Evolutionary conservation across 2,329 filamentous ascomycete species (phyloP).

Genomic region (Lizonia empirigonia): DNA sequence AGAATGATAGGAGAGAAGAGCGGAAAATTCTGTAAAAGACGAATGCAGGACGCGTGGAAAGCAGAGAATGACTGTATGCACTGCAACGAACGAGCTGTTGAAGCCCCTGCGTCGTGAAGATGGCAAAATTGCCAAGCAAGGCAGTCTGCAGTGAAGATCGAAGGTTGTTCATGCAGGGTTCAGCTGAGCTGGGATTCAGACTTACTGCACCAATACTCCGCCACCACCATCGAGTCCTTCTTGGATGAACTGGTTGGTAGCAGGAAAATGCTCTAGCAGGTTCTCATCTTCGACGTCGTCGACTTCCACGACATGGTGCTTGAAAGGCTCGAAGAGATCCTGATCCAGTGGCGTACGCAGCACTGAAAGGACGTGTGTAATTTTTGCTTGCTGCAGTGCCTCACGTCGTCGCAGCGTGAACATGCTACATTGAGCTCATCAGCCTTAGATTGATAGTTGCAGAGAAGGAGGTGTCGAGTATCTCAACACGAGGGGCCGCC

Average conservation of each 20-base stretch:
- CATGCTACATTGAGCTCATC: constrained; percentile 61
- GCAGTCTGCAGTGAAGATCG: constrained; percentile 34
- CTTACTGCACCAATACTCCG: constrained; percentile 74
- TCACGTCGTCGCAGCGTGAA: constrained; percentile 77
- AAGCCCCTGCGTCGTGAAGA: constrained; percentile 32
- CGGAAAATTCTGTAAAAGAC: constrained; percentile 16
- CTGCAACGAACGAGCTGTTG: constrained; percentile 7
- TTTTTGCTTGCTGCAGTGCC: constrained; percentile 71
- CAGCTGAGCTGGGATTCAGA: constrained; percentile 52
- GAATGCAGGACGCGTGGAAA: constrained; percentile 33
- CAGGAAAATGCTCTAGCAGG: constrained; percentile 78
- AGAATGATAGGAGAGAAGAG: constrained; percentile 20
- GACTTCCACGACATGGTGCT: constrained; percentile 80
- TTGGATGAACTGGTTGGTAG: constrained; percentile 82
- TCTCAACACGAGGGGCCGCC: constrained; percentile 22
- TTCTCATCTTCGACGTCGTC: constrained; percentile 93
- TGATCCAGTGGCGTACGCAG: constrained; percentile 65
- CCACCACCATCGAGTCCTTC: constrained; percentile 68
- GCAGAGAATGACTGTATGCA: constrained; percentile 15
- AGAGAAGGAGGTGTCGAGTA: constrained; percentile 19
- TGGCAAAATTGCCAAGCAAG: constrained; percentile 43
- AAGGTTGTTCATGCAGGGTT: constrained; percentile 40
- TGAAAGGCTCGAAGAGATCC: constrained; percentile 64
- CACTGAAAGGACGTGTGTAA: constrained; percentile 91
- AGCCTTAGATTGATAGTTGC: constrained; percentile 26